Conservation (phyloP, 345 rosid genomes). For the sweet orange (Citrus sinensis) region DVS_A1.0 CM039166.1:15399501-15400000, state of each 20-base stretch:
- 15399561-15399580: slow-evolving; percentile 74
- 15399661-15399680: slow-evolving; percentile 48
- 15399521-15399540: slow-evolving; percentile 75
- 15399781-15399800: slow-evolving; percentile 63
- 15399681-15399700: slow-evolving; percentile 87
- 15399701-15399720: slow-evolving; percentile 96
- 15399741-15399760: slow-evolving; percentile 80
- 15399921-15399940: slow-evolving; percentile 81
- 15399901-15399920: slow-evolving; percentile 77
- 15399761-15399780: slow-evolving; percentile 73
- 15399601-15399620: slow-evolving; percentile 41
- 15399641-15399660: slow-evolving; percentile 59
- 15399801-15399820: slow-evolving; percentile 56
- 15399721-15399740: slow-evolving; percentile 74
- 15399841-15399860: slow-evolving; percentile 64
- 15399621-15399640: slow-evolving; percentile 58
- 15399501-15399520: slow-evolving; percentile 86
- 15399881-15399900: slow-evolving; percentile 95
- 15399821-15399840: slow-evolving; percentile 62
- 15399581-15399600: slow-evolving; percentile 81
- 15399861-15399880: slow-evolving; percentile 74
- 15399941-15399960: slow-evolving; percentile 76
- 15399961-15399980: slow-evolving; percentile 59
- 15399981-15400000: slow-evolving; percentile 79
- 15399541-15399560: slow-evolving; percentile 42